Conservation (phyloP, 208 protist genomes). For the Spironucleus salmonicida region DNA sequence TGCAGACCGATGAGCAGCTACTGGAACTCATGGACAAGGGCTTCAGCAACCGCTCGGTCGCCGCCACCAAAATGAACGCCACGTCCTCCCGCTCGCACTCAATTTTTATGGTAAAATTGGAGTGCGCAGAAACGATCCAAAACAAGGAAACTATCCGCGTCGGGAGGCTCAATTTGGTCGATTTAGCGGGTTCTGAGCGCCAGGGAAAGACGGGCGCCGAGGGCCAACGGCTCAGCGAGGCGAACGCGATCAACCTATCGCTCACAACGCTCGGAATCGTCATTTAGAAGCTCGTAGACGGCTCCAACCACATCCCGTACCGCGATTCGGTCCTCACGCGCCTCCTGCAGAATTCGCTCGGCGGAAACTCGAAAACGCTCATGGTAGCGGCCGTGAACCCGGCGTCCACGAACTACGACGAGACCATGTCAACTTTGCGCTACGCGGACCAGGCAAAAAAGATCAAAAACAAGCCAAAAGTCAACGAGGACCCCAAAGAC, state of each 20-base stretch:
- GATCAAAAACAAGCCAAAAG: constrained; percentile 35
- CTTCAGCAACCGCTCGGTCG: constrained; percentile 9
- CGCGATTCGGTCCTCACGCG: constrained; percentile 47
- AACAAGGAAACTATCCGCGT: background rate
- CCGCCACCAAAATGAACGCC: constrained; percentile 30
- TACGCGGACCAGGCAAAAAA: constrained; percentile 28
- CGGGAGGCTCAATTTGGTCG: constrained; percentile 35
- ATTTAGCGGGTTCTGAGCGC: constrained; percentile 38
- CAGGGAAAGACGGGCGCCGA: constrained; percentile 19
- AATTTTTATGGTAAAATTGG: constrained; percentile 12
- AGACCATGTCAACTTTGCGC: constrained; percentile 37
- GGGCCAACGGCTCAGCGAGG: constrained; percentile 25
- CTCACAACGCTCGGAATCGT: constrained; percentile 40
- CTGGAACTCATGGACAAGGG: background rate
- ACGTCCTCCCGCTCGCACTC: constrained; percentile 30
- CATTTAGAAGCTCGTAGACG: constrained; percentile 39
- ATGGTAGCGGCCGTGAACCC: constrained; percentile 45
- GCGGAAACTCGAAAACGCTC: constrained; percentile 49
- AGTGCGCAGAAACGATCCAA: background rate
- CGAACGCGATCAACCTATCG: constrained; percentile 37
- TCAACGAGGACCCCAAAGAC: constrained; percentile 37
- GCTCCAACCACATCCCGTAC: constrained; percentile 42
- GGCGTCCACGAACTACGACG: constrained; percentile 46
- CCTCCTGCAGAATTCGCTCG: constrained; percentile 49
- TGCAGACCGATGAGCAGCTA: background rate